Conservation (phyloP, 1,284 basidiomycete genomes). For the Puccinia brachypodii region DNA sequence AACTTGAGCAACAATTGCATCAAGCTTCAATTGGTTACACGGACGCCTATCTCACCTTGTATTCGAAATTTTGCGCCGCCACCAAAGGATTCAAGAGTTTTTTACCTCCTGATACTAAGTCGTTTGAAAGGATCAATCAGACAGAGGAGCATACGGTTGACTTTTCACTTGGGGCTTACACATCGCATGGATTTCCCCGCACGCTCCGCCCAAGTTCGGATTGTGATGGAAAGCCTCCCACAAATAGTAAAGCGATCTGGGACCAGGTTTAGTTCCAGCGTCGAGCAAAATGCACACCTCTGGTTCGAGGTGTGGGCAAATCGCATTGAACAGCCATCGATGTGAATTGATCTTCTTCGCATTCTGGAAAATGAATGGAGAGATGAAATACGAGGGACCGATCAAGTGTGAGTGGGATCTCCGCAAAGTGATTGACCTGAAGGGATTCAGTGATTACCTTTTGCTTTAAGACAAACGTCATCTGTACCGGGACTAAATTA, state of each 20-base stretch:
- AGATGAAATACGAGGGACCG: neutral
- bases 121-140: neutral
- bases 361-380: constrained; percentile 70
- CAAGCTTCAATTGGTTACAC: neutral
- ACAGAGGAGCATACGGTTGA: neutral
- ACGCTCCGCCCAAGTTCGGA: constrained; percentile 83
- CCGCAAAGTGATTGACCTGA: neutral
- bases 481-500: constrained; percentile 91
- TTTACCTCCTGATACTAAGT: constrained; percentile 63
- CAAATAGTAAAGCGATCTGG: constrained; percentile 93
- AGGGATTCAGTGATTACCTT: no score
- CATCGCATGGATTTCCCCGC: constrained; percentile 63
- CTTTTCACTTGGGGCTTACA: constrained; percentile 39
- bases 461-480: constrained; percentile 57
- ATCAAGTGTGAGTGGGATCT: neutral
- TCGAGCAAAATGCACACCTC: constrained; percentile 87
- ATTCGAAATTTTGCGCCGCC: constrained; percentile 85
- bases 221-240: constrained; percentile 83
- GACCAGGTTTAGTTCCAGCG: constrained; percentile 92
- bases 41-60: constrained; percentile 61
- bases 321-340: constrained; percentile 96
- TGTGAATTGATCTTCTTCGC: constrained; percentile 94
- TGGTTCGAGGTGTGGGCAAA: constrained; percentile 79
- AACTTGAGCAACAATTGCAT: neutral
- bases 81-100: constrained; percentile 90